Percentiles rank a stretch among this genome's conserved stretches.
Conservation (phyloP, 768 basidiomycete species). For the Strobilomyces confusus region DNA sequence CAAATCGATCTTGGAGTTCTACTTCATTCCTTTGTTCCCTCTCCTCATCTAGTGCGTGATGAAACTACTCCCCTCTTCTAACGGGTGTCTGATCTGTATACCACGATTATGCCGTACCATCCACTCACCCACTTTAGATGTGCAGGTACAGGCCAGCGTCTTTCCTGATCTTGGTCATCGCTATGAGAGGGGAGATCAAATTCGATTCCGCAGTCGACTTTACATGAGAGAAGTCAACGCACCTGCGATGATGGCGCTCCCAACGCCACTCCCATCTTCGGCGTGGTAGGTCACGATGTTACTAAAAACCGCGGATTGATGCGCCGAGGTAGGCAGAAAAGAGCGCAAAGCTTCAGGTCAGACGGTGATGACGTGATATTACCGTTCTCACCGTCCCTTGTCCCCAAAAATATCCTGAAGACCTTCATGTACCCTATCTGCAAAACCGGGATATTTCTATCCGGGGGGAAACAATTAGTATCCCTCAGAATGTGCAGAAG, state of each 20-base stretch:
- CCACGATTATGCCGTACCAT: background rate
- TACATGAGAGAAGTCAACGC: slow-evolving; percentile 18
- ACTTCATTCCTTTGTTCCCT: background rate
- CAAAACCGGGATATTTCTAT: slow-evolving; percentile 96
- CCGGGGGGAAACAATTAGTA: background rate
- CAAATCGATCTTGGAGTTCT: slow-evolving; percentile 1
- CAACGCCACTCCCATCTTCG: slow-evolving; percentile 76
- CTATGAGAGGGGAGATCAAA: slow-evolving; percentile 35
- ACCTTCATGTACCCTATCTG: slow-evolving; percentile 90
- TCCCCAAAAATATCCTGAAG: slow-evolving; percentile 94
- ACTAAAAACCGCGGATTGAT: slow-evolving; percentile 57
- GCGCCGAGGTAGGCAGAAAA: slow-evolving; percentile 37
- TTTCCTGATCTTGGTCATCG: slow-evolving; percentile 86
- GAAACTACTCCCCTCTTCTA: background rate
- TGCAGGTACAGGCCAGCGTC: slow-evolving; percentile 56
- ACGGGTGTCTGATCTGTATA: background rate
- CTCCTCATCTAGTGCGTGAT: slow-evolving; percentile 4
- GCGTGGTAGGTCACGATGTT: slow-evolving; percentile 35
- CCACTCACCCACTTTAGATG: slow-evolving; percentile 33
- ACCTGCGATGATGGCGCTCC: slow-evolving; percentile 94
- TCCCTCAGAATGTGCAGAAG: background rate
- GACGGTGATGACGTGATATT: background rate
- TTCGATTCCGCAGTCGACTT: background rate
- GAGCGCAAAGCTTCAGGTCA: background rate
- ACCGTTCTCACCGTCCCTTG: slow-evolving; percentile 70